phyloP scores from a whole-genome alignment of 2,329 filamentous ascomycete species.

The Orbilia brochopaga region DNA sequence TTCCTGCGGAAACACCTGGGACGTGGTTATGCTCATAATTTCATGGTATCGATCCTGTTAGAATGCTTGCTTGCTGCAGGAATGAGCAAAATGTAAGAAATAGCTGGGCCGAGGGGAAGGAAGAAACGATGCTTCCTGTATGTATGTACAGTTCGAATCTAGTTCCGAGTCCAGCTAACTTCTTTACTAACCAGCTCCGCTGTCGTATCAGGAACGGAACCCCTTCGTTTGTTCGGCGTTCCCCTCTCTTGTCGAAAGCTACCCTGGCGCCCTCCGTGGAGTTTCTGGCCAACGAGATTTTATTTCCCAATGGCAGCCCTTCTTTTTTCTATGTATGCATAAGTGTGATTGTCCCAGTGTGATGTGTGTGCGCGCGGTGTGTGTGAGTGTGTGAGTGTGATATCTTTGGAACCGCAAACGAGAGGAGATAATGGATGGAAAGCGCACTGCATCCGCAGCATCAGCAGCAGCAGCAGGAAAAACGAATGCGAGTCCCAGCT shows the following conservation, averaged over 20 bases:
- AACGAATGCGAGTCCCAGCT: constrained; percentile 51
- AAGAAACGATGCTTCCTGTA: neutral
- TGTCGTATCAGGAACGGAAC: neutral
- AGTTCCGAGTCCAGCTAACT: constrained; percentile 43
- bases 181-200: no score
- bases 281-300: constrained; percentile 45
- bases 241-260: constrained; percentile 9
- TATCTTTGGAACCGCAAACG: constrained; percentile 50
- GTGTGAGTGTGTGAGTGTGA: constrained; percentile 39
- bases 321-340: constrained; percentile 12
- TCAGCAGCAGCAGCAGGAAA: constrained; percentile 20
- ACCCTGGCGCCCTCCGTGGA: constrained; percentile 11
- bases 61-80: constrained; percentile 8
- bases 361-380: constrained; percentile 12
- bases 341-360: constrained; percentile 26
- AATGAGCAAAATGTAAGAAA: constrained; percentile 14
- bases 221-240: constrained; percentile 33
- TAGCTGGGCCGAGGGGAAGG: neutral
- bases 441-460: no score
- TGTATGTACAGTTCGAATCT: no score
- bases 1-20: constrained; percentile 45
- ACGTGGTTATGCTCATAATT: constrained; percentile 42
- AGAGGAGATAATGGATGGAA: constrained; percentile 43
- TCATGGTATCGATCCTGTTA: constrained; percentile 10
- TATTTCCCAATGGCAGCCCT: constrained; percentile 38